Evolutionary conservation across 305 asterid species (phyloP), one percentile per base, ranked within the genome.

Genomic region (Caryopteris hybrid): DNA sequence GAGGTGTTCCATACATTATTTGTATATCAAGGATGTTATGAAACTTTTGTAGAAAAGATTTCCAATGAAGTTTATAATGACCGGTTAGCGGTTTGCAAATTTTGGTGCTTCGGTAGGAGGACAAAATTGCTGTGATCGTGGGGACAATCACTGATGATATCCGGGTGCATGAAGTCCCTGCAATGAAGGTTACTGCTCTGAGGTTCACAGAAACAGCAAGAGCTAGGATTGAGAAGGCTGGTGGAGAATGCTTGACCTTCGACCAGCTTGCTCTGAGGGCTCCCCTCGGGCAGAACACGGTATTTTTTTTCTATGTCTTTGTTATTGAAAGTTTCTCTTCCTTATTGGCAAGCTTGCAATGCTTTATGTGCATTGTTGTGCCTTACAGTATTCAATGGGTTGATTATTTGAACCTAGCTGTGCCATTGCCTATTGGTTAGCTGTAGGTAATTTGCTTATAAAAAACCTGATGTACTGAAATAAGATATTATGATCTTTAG

Each of bases 281-380:
- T 58, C 89, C 92, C 17, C 87, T 86, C 27, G 92, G 92, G 0
- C 92, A 86, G 76, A 84, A 86, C 80, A 86, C 89, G 76, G 92
- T 86, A 80, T 41, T 4, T 1, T 38, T 3, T 21, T 25, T 56
- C 18, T 21, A 16, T 68, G n/a, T n/a, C 33, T 62, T 47, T 5
- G 1, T 10, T 8, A 7, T 13, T 50, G 13, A 36, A 16, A 48
- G 5, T 29, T 18, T 33, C 9, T 7, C 10, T n/a, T n/a, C n/a
- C 25, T 5, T 29, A 12, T 66, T 5, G 9, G 7, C 2, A 16
- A 33, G 18, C 21, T 10, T 34, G 12, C 9, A 0, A 27, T 55
- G 6, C 25, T 61, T 50, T 50, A 22, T 45, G 0, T 67, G 21
- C 31, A 23, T 34, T 20, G n/a, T 51, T 20, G 27, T 71, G 64